Evolutionary conservation across 176 grass and related monocot species (phyloP).

Genomic region (Aegilops sharonensis): DNA sequence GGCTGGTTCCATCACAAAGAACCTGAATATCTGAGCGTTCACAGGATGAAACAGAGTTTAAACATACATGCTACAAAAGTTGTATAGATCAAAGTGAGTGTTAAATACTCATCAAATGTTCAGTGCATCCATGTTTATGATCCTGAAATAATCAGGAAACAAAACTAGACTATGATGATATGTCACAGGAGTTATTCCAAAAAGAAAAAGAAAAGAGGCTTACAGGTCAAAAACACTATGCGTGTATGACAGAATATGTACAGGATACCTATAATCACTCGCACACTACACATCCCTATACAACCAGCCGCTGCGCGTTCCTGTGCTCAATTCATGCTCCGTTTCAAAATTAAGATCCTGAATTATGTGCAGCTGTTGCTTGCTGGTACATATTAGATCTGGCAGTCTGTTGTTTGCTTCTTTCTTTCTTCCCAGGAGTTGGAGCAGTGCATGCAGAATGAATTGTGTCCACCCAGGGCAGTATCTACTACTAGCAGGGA

Average conservation of each 20-base stretch:
- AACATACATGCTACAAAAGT: not conserved
- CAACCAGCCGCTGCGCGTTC: not conserved
- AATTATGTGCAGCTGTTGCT: not conserved
- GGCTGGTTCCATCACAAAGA: no score
- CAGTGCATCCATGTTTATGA: not conserved
- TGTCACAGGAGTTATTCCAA: conserved; percentile 28
- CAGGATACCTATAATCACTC: conserved; percentile 32
- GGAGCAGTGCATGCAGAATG: conserved; percentile 14
- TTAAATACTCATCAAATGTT: not conserved
- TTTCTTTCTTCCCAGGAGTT: not conserved
- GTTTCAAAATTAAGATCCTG: not conserved
- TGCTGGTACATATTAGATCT: not conserved
- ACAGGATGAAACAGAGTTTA: not conserved
- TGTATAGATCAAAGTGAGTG: not conserved
- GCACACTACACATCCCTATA: conserved; percentile 30
- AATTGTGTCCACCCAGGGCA: conserved; percentile 16
- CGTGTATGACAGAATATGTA: conserved; percentile 24
- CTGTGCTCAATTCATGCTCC: conserved; percentile 19
- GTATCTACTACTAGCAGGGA: conserved; percentile 4
- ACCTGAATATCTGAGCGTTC: no score
- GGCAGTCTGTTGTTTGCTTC: not conserved
- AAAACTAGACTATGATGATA: conserved; percentile 13
- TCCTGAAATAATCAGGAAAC: not conserved
- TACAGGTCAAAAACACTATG: conserved; percentile 23
- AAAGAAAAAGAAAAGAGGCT: not conserved